A percentile compares a stretch with the other conserved stretches of the same genome.
These are phyloP conservation scores for Microdochium trichocladiopsis DNA, from an alignment of 2,329 filamentous ascomycete genomes.

Conservation along the genomic window DNA sequence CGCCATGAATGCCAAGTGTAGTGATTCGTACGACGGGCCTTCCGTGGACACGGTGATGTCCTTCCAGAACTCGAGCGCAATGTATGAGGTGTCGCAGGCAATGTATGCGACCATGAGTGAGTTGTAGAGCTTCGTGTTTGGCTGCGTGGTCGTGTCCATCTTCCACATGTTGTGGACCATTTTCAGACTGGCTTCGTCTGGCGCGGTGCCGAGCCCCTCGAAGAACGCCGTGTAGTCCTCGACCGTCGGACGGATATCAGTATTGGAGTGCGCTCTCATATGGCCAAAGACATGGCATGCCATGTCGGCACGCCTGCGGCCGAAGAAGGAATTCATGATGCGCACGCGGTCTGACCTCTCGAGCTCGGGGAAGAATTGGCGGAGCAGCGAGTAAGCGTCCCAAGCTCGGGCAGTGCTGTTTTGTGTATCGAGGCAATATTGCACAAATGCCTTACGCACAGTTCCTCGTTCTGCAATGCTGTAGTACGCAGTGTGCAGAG, in stretches of 20 bases:
- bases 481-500: conserved; percentile 64
- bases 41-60: conserved; percentile 79
- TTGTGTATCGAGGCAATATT: conserved; percentile 57
- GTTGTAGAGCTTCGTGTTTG: conserved; percentile 72
- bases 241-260: conserved; percentile 55
- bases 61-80: conserved; percentile 73
- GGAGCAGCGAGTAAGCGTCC: conserved; percentile 59
- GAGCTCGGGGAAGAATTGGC: conserved; percentile 59
- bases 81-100: conserved; percentile 55
- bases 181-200: conserved; percentile 58
- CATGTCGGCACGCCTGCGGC: conserved; percentile 72
- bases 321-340: conserved; percentile 79
- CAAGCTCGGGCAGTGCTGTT: conserved; percentile 59
- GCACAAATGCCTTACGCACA: conserved; percentile 59
- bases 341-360: conserved; percentile 56
- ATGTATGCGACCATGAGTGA: conserved; percentile 82
- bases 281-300: conserved; percentile 82
- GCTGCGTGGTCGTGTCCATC: conserved; percentile 75
- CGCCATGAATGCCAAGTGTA: conserved; percentile 73
- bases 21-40: conserved; percentile 74
- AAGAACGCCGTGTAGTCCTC: conserved; percentile 76
- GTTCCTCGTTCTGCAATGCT: conserved; percentile 61
- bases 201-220: conserved; percentile 60
- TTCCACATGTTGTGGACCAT: conserved; percentile 91
- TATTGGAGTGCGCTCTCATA: conserved; percentile 74